Percentiles rank a stretch among this genome's conserved stretches.
phyloP scores from a whole-genome alignment of 257 asterid genomes.

The Nemophila menziesii region DNA sequence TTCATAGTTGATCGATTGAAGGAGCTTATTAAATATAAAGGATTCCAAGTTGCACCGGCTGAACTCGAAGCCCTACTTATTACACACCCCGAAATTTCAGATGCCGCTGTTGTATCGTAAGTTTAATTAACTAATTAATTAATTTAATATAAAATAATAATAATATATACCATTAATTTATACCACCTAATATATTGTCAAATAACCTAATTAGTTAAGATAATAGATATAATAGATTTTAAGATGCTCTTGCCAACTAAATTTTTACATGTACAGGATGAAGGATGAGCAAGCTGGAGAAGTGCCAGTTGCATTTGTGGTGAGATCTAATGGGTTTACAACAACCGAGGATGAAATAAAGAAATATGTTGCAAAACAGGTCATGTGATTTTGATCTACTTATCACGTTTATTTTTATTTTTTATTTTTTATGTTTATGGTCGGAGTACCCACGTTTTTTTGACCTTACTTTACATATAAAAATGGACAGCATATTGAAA shows the following conservation, averaged over 20 bases:
- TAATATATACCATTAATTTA: too few species aligned
- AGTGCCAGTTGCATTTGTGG: constrained; percentile 88
- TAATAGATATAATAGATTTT: too few species aligned
- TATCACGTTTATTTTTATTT: background rate
- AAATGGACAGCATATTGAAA: background rate
- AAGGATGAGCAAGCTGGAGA: constrained; percentile 79
- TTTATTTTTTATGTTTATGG: background rate
- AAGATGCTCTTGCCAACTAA: too few species aligned
- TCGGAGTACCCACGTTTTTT: too few species aligned
- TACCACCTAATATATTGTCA: too few species aligned
- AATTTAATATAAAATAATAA: too few species aligned
- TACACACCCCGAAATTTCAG: constrained; percentile 55
- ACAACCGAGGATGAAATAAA: constrained; percentile 68
- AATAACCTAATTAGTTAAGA: too few species aligned
- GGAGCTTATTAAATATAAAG: constrained; percentile 79
- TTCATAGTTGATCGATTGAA: constrained; percentile 82
- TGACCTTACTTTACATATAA: too few species aligned
- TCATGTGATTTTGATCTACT: constrained; percentile 2
- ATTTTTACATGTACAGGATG: constrained; percentile 69
- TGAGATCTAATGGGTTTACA: constrained; percentile 37
- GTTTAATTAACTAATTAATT: constrained; percentile 12
- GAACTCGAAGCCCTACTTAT: constrained; percentile 81
- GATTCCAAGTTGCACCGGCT: constrained; percentile 92
- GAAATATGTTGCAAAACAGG: constrained; percentile 67
- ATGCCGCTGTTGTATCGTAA: constrained; percentile 81